Base-by-base conservation (phyloP, 352 stramenopile species). In the Pythium periplocum region DNA sequence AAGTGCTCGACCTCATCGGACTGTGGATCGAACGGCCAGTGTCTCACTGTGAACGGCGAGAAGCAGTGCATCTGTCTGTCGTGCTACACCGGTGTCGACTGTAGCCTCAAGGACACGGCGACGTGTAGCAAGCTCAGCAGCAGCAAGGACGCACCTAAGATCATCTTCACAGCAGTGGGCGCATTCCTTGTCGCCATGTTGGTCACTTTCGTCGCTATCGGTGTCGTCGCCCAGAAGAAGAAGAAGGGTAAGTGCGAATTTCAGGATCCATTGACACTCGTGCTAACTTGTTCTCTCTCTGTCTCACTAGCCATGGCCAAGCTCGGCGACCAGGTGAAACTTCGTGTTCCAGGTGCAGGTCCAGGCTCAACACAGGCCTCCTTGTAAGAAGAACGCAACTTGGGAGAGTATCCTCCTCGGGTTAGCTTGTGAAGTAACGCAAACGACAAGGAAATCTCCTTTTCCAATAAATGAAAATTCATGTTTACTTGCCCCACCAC, bases 51-150 rank as follows among this genome's bases (percentile, higher is more conserved):
- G 4, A 75, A 86, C 38, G 83, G 81, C 47, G 75, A 69, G 7
- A 88, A 75, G 54, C 67, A 72, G 40, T 94, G 83, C 72, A 77
- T 53, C 50, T 94, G 83, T 46, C 51, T 88, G 47, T 70, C 77
- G 1, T 94, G 83, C 59, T 94, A 86, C 70, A 88, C 75, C 9
- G 83, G 83, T n/a, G 71, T 60, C 4, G 69, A 85, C 47, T 94
- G 83, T 69, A 88, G 75, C 33, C 71, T 94, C 12, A 83, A 85
- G 56, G 82, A 91, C 59, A 83, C 80, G 45, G 71, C 57, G 17
- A 73, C 69, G 6, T 94, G 81, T 55, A 82, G 69, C 49, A 77
- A 74, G 40, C 64, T 94, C 12, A 65, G 63, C 17, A 90, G 73
- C 59, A 86, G 69, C 42, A 58, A 71, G 34, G 59, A 62, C 31